Evolutionary conservation across 2,329 filamentous ascomycete species (phyloP).

Genomic region (Talaromyces sp.): DNA sequence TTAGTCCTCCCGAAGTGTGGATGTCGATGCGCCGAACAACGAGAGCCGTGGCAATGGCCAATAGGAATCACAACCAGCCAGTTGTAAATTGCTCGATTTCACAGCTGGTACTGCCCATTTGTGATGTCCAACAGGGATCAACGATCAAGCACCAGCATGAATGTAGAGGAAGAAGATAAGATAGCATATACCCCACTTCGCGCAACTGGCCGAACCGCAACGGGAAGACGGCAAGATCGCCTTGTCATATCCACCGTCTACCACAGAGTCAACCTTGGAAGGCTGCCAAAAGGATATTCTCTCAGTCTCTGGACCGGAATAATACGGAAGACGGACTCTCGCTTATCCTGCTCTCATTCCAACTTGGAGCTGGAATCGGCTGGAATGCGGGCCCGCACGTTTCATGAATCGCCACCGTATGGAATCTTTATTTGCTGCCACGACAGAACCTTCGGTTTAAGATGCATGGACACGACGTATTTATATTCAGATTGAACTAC

Average conservation of each 20-base stretch:
- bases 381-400: slow-evolving; percentile 12
- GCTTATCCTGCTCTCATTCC: not conserved
- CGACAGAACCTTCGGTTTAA: not conserved
- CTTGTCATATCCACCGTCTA: not conserved
- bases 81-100: too few species aligned
- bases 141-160: not conserved
- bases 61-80: not conserved
- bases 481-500: not conserved
- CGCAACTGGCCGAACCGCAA: slow-evolving; percentile 17
- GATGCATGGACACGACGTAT: not conserved
- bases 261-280: not conserved
- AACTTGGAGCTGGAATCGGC: not conserved
- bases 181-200: slow-evolving; percentile 17
- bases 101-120: not conserved
- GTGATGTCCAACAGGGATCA: slow-evolving; percentile 9
- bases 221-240: slow-evolving; percentile 13
- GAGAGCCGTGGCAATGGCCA: not conserved
- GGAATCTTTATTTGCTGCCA: not conserved
- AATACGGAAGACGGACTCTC: not conserved
- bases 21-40: not conserved
- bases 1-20: slow-evolving; percentile 1
- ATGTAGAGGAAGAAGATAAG: not conserved
- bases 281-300: not conserved
- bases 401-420: not conserved
- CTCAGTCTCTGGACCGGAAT: not conserved